These are phyloP conservation scores for Aspergillus avenaceus DNA, from an alignment of 495 filamentous ascomycete species.

Conservation along the genomic window DNA sequence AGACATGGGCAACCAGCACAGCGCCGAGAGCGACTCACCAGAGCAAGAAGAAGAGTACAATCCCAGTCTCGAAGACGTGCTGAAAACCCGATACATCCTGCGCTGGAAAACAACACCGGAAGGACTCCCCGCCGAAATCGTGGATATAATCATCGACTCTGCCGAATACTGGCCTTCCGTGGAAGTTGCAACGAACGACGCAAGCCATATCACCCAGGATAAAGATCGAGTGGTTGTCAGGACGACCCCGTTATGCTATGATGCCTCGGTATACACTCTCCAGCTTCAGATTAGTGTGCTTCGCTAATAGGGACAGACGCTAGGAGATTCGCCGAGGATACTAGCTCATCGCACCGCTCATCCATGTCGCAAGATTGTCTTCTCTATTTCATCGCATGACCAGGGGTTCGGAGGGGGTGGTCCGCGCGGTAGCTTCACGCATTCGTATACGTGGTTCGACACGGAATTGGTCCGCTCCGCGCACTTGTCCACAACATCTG, in stretches of 20 bases:
- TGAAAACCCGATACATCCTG: conserved; percentile 32
- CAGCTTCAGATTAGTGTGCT: too few relatives aligned
- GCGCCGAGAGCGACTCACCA: background rate
- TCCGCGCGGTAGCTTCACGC: conserved; percentile 39
- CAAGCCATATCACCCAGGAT: conserved; percentile 28
- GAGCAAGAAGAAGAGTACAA: conserved; percentile 1
- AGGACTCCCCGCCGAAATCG: conserved; percentile 55
- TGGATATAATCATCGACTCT: conserved; percentile 63
- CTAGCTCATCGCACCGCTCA: conserved; percentile 35
- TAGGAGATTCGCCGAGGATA: conserved; percentile 14
- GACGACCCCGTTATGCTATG: conserved; percentile 40
- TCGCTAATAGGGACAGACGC: too few relatives aligned
- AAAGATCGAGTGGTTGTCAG: conserved; percentile 35
- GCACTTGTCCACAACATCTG: conserved; percentile 9
- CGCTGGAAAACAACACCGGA: conserved; percentile 37
- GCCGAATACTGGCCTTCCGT: conserved; percentile 68
- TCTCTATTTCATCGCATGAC: conserved; percentile 60
- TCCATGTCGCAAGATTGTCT: conserved; percentile 55
- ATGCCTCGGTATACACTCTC: conserved; percentile 20
- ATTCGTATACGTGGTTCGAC: conserved; percentile 73
- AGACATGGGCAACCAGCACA: background rate
- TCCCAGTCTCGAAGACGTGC: conserved; percentile 30
- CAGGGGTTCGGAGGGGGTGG: conserved; percentile 57
- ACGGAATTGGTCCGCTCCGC: conserved; percentile 40
- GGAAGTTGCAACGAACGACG: conserved; percentile 25